Evolutionary conservation across 1,139 yeast genomes (phyloP).

Genomic region (Protomyces inundatus): DNA sequence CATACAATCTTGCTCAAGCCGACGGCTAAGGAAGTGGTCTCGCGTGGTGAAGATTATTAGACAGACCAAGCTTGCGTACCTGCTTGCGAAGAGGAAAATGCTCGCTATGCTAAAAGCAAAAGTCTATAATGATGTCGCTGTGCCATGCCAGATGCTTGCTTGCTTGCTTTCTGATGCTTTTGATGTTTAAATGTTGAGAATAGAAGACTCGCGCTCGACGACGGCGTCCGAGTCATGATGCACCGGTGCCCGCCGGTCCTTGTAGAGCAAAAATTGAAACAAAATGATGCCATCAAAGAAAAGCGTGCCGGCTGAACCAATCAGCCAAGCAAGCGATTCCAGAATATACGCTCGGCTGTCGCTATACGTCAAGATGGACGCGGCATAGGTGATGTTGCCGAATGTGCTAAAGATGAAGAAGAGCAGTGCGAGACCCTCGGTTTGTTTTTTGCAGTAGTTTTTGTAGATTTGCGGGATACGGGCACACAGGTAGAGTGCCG

Average conservation of each 20-base stretch:
- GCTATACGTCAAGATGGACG: constrained; percentile 51
- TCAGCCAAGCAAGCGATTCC: constrained; percentile 13
- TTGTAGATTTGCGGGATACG: constrained; percentile 74
- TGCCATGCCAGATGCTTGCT: background rate
- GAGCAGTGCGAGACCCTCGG: constrained; percentile 61
- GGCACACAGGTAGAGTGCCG: constrained; percentile 65
- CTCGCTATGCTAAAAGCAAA: background rate
- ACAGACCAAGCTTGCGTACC: background rate
- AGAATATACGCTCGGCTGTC: background rate
- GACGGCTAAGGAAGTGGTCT: constrained; percentile 85
- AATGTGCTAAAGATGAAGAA: constrained; percentile 72
- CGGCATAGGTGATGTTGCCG: constrained; percentile 73
- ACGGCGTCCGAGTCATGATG: no score
- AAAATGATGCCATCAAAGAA: constrained; percentile 10
- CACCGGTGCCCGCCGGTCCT: background rate
- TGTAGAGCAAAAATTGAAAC: constrained; percentile 9
- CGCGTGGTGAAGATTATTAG: constrained; percentile 87
- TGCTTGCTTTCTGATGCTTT: background rate
- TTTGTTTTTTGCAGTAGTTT: constrained; percentile 63
- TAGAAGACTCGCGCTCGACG: background rate
- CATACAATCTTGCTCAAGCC: constrained; percentile 90
- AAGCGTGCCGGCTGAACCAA: constrained; percentile 21
- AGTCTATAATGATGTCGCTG: background rate
- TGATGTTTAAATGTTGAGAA: background rate
- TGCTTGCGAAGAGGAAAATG: no score